These are phyloP conservation scores for Ilex paraguariensis DNA, from an alignment of 305 asterid species.

Conservation along the genomic window DNA sequence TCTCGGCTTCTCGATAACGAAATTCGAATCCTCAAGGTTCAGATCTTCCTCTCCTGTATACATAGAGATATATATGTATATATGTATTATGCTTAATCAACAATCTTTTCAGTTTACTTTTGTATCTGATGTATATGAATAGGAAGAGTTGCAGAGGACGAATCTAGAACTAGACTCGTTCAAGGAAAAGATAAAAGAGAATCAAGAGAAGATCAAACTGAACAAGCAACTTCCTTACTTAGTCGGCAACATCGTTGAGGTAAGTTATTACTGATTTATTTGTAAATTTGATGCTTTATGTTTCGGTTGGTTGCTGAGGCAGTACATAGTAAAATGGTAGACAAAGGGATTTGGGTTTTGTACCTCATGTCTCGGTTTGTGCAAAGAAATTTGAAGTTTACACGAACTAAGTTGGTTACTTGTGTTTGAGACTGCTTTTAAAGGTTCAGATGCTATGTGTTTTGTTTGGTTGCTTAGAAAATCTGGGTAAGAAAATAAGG, in stretches of 20 bases:
- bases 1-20: slow-evolving; percentile 88
- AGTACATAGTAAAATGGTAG: too few species aligned
- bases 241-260: slow-evolving; percentile 88
- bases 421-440: too few species aligned
- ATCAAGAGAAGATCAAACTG: slow-evolving; percentile 80
- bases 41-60: neutral
- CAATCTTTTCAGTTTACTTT: neutral
- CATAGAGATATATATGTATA: neutral
- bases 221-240: slow-evolving; percentile 82
- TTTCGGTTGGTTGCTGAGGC: neutral
- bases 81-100: neutral
- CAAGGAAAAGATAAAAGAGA: slow-evolving; percentile 75
- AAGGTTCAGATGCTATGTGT: too few species aligned
- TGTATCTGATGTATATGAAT: slow-evolving; percentile 6
- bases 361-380: too few species aligned
- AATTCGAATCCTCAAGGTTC: slow-evolving; percentile 73
- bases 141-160: slow-evolving; percentile 82
- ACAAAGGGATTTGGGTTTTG: too few species aligned
- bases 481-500: too few species aligned
- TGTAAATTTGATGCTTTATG: slow-evolving; percentile 2
- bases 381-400: too few species aligned
- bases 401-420: too few species aligned
- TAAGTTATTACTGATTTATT: slow-evolving; percentile 14
- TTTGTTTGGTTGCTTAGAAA: too few species aligned
- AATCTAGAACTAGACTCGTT: slow-evolving; percentile 69